These are phyloP conservation scores for Zygosaccharomyces sapae DNA, from an alignment of 1,139 yeast species.

Conservation along the genomic window DNA sequence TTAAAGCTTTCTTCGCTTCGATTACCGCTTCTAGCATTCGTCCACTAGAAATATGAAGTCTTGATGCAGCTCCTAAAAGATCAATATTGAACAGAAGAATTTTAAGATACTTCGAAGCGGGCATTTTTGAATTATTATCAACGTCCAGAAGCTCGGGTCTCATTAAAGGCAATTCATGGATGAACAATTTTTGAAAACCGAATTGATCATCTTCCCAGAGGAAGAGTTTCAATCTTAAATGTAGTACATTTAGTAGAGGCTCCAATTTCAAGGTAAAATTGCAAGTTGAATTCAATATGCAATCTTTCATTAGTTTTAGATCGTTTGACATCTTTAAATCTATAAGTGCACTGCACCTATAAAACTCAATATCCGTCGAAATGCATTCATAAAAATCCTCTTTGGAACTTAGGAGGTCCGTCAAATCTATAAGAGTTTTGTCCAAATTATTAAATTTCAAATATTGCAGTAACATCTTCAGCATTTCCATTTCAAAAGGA, in stretches of 20 bases:
- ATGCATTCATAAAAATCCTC: conserved; percentile 15
- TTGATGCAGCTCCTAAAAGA: conserved; percentile 22
- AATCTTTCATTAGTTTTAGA: conserved; percentile 3
- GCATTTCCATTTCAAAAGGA: conserved; percentile 38
- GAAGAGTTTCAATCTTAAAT: conserved; percentile 10
- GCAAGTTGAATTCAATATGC: background rate
- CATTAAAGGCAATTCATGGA: conserved; percentile 13
- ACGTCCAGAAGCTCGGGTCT: conserved; percentile 28
- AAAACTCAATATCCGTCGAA: conserved; percentile 9
- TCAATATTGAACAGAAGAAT: conserved; percentile 31
- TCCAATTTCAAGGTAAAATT: conserved; percentile 16
- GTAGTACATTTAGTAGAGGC: conserved; percentile 11
- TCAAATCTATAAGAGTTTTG: conserved; percentile 33
- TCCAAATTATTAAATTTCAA: conserved; percentile 41
- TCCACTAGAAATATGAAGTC: conserved; percentile 19
- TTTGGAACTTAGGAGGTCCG: conserved; percentile 10
- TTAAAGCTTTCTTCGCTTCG: conserved; percentile 35
- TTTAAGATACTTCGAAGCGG: conserved; percentile 25
- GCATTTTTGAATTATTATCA: conserved; percentile 20
- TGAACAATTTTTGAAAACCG: conserved; percentile 20
- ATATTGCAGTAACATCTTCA: conserved; percentile 37
- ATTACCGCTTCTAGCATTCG: conserved; percentile 31
- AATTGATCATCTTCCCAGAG: conserved; percentile 18
- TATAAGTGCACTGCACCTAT: conserved; percentile 17
- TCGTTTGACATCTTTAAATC: conserved; percentile 19